Percentiles rank a stretch among this genome's conserved stretches.
Conservation (phyloP, 768 basidiomycete genomes). For the Mycena epipterygia region DNA sequence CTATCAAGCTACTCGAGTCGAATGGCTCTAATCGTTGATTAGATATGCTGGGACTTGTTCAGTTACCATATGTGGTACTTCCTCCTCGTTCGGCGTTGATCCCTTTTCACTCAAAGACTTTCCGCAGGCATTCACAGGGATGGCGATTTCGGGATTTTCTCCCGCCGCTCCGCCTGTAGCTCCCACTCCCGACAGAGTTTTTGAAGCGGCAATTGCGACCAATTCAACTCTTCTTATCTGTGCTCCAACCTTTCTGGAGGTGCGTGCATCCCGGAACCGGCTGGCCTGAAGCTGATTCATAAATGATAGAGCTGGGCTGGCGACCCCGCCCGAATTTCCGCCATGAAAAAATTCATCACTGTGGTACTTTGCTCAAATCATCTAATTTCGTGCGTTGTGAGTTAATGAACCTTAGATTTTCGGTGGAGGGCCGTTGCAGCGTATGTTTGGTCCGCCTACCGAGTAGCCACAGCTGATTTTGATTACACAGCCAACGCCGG, state of each 20-base stretch:
- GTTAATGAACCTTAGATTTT: constrained; percentile 34
- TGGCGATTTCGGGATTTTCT: not conserved
- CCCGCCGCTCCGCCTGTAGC: constrained; percentile 33
- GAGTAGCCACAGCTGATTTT: not conserved
- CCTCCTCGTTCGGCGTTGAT: not conserved
- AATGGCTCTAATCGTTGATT: not conserved
- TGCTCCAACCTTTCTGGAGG: constrained; percentile 43
- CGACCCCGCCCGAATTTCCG: constrained; percentile 32
- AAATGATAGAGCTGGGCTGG: constrained; percentile 40
- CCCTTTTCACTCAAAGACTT: not conserved
- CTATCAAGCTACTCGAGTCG: not conserved
- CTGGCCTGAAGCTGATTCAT: not conserved
- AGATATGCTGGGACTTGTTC: constrained; percentile 37
- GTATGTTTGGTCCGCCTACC: not conserved
- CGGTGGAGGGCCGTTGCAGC: constrained; percentile 43
- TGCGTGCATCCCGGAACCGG: not conserved
- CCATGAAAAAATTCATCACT: constrained; percentile 33
- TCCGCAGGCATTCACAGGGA: constrained; percentile 28
- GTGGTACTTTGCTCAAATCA: constrained; percentile 31
- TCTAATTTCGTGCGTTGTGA: not conserved
- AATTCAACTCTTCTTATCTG: constrained; percentile 38
- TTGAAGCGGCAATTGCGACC: constrained; percentile 33
- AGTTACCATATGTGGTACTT: constrained; percentile 32
- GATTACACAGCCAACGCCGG: constrained; percentile 31
- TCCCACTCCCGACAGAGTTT: constrained; percentile 39